These are phyloP conservation scores for Cordyceps javanica DNA, from an alignment of 2,329 filamentous ascomycete species.

Conservation along the genomic window DNA sequence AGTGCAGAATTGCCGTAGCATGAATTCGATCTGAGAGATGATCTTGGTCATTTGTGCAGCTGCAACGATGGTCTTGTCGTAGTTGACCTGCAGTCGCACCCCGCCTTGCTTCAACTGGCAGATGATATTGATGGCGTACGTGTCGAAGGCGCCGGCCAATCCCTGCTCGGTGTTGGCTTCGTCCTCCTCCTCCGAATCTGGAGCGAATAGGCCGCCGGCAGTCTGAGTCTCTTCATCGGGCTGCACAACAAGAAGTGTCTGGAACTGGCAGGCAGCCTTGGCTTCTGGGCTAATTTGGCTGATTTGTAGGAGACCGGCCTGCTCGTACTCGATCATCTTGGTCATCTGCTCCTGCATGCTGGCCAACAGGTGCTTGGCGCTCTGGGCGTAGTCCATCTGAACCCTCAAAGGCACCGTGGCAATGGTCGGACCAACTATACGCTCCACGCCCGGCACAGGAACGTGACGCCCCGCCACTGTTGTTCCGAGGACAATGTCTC, in stretches of 20 bases:
- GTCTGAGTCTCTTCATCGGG: conserved; percentile 5
- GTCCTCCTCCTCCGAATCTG: conserved; percentile 1
- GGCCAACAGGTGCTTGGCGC: not conserved
- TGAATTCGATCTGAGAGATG: conserved; percentile 10
- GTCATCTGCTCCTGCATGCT: conserved; percentile 20
- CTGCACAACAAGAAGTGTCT: conserved; percentile 17
- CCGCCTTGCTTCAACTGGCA: conserved; percentile 14
- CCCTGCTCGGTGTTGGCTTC: not conserved
- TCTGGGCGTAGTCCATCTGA: conserved; percentile 8
- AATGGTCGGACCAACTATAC: conserved; percentile 23
- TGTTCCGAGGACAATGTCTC: conserved; percentile 26
- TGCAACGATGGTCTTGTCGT: conserved; percentile 13
- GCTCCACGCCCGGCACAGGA: conserved; percentile 20
- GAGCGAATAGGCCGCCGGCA: not conserved
- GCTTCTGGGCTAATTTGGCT: conserved; percentile 11
- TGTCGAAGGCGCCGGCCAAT: conserved; percentile 14
- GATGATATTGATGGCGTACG: conserved; percentile 15
- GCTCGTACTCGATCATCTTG: conserved; percentile 23
- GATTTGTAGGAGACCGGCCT: conserved; percentile 26
- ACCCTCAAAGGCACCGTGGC: conserved; percentile 21
- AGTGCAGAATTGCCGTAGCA: conserved; percentile 14
- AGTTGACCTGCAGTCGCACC: conserved; percentile 12
- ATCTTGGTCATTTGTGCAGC: conserved; percentile 10
- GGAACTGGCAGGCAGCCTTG: conserved; percentile 13
- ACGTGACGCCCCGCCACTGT: conserved; percentile 23